Evolutionary conservation across 352 stramenopile genomes (phyloP).

Genomic region (Phytophthora pluvialis): DNA sequence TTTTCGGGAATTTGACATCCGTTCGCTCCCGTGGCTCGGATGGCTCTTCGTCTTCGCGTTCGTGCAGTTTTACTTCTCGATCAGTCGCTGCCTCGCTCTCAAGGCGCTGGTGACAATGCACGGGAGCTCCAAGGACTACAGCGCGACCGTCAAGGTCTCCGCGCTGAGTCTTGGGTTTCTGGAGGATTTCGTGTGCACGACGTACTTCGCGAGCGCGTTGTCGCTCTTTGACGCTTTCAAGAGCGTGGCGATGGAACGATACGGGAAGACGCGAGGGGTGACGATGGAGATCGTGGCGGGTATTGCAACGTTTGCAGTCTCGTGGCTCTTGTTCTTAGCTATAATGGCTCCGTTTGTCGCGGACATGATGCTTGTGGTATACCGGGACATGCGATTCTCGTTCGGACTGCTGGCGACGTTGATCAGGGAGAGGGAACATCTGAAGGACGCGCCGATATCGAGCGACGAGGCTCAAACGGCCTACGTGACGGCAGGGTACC

Average conservation of each 20-base stretch:
- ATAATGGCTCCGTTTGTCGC: constrained; percentile 6
- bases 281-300: not conserved
- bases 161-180: constrained; percentile 29
- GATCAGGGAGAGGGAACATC: constrained; percentile 2
- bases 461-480: constrained; percentile 3
- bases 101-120: constrained; percentile 28
- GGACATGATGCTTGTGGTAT: constrained; percentile 13
- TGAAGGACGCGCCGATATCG: constrained; percentile 9
- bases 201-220: constrained; percentile 29
- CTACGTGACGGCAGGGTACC: not conserved
- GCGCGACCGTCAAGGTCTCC: constrained; percentile 6
- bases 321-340: constrained; percentile 2
- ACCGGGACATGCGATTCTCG: constrained; percentile 10
- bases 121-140: constrained; percentile 20
- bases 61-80: constrained; percentile 27
- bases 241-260: not conserved
- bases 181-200: constrained; percentile 40
- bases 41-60: constrained; percentile 31
- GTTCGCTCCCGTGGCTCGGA: constrained; percentile 12
- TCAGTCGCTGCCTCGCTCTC: constrained; percentile 24
- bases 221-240: constrained; percentile 29
- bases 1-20: not conserved
- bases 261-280: not conserved
- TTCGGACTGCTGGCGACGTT: constrained; percentile 4
- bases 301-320: constrained; percentile 7